phyloP scores from a whole-genome alignment of 2,329 filamentous ascomycete species.

The Phyllosticta capitalensis region DNA sequence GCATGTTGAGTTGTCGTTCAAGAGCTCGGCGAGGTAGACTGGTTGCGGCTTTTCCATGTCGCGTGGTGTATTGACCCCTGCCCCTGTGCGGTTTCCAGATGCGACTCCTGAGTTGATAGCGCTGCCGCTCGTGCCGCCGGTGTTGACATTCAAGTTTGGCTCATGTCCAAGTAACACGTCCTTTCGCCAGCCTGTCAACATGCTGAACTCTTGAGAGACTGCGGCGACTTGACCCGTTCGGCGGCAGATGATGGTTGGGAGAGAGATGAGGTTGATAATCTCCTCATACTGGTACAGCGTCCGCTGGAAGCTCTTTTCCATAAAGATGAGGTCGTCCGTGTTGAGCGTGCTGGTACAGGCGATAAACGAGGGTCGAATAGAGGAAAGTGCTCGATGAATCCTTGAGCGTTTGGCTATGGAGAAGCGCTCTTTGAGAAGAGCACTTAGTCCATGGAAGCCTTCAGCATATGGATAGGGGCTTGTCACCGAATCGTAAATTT shows the following conservation, averaged over 20 bases:
- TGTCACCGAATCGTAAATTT: conserved; percentile 80
- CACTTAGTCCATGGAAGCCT: conserved; percentile 81
- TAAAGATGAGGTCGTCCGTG: conserved; percentile 83
- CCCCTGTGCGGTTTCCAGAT: conserved; percentile 22
- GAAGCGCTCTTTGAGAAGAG: conserved; percentile 69
- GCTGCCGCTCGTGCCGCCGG: conserved; percentile 42
- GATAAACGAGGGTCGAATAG: conserved; percentile 87
- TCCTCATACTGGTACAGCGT: conserved; percentile 90
- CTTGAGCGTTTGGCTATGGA: conserved; percentile 65
- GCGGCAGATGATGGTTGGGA: conserved; percentile 83
- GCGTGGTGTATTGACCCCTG: conserved; percentile 40
- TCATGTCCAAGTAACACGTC: conserved; percentile 81
- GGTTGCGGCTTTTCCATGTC: conserved; percentile 47
- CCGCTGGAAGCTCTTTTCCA: conserved; percentile 94
- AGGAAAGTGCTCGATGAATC: conserved; percentile 79
- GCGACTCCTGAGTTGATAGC: conserved; percentile 30
- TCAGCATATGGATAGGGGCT: conserved; percentile 86
- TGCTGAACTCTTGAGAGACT: conserved; percentile 93
- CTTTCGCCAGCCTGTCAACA: conserved; percentile 88
- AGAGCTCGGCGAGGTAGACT: conserved; percentile 82
- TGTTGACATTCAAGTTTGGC: conserved; percentile 79
- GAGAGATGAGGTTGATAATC: conserved; percentile 76
- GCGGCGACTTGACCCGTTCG: conserved; percentile 91
- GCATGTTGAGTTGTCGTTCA: conserved; percentile 88
- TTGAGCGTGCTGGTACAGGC: conserved; percentile 84